Conservation (phyloP, 2,329 filamentous ascomycete species). For the Elsinoe necatrix region DNA sequence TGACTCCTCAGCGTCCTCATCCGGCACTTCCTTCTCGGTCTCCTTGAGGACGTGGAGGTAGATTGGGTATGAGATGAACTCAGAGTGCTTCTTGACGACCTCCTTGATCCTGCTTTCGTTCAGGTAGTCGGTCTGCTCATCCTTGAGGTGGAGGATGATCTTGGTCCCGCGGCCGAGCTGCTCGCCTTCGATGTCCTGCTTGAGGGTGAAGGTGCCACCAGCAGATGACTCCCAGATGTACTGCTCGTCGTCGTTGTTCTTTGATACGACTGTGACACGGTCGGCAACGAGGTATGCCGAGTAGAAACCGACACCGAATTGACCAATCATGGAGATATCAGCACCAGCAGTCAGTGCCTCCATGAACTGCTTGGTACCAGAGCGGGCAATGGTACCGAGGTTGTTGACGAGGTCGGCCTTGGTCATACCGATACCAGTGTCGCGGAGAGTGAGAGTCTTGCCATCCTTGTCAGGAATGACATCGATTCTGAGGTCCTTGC, state of each 20-base stretch:
- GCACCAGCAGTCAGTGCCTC: constrained; percentile 96
- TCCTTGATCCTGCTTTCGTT: constrained; percentile 99
- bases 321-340: constrained; percentile 99
- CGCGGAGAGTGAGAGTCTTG: constrained; percentile 95
- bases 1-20: constrained; percentile 77
- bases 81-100: constrained; percentile 99
- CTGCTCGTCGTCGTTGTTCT: constrained; percentile 99
- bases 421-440: constrained; percentile 99
- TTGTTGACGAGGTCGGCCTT: constrained; percentile 99
- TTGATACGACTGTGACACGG: constrained; percentile 88
- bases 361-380: constrained; percentile 99
- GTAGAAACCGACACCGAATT: constrained; percentile 99
- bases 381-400: constrained; percentile 97
- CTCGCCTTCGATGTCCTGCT: constrained; percentile 81
- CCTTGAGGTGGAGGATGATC: constrained; percentile 98
- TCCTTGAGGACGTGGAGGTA: constrained; percentile 99
- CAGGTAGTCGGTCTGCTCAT: constrained; percentile 96
- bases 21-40: constrained; percentile 96
- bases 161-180: constrained; percentile 89
- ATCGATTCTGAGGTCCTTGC: constrained; percentile 98
- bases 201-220: constrained; percentile 93
- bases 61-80: constrained; percentile 99
- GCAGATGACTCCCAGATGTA: constrained; percentile 99
- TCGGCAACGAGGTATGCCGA: constrained; percentile 99
- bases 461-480: constrained; percentile 95